Percentiles rank a stretch among this genome's conserved stretches.
phyloP scores from a whole-genome alignment of 2,329 filamentous ascomycete genomes.

The Pyrenophora teres region DNA sequence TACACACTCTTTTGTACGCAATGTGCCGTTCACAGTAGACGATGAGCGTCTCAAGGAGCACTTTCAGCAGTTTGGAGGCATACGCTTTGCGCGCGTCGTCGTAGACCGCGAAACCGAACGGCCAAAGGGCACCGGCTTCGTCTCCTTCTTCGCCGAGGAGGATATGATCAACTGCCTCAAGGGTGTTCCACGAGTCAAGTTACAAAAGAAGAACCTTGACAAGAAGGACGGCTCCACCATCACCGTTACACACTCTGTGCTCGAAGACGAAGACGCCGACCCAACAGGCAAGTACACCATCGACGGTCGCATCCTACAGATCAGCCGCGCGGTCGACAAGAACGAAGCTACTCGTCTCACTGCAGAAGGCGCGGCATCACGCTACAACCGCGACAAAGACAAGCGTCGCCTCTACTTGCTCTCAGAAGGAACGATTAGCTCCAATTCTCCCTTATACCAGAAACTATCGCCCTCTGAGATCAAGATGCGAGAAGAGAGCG shows the following conservation, averaged over 20 bases:
- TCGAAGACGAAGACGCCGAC: slow-evolving; percentile 85
- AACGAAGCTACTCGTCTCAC: slow-evolving; percentile 77
- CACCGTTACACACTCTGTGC: slow-evolving; percentile 67
- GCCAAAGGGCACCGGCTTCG: slow-evolving; percentile 90
- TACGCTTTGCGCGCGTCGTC: slow-evolving; percentile 90
- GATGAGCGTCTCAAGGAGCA: slow-evolving; percentile 83
- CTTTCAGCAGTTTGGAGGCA: slow-evolving; percentile 83
- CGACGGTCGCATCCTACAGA: slow-evolving; percentile 82
- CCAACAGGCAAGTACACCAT: slow-evolving; percentile 85
- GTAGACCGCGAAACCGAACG: slow-evolving; percentile 83
- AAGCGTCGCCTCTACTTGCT: slow-evolving; percentile 89
- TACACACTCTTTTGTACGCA: slow-evolving; percentile 92
- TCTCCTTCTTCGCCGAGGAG: slow-evolving; percentile 81
- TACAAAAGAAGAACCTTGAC: slow-evolving; percentile 44
- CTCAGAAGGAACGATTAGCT: slow-evolving; percentile 79
- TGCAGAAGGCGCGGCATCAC: slow-evolving; percentile 66
- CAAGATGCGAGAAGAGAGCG: slow-evolving; percentile 85
- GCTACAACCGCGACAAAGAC: slow-evolving; percentile 76
- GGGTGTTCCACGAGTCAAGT: slow-evolving; percentile 63
- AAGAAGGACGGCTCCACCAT: slow-evolving; percentile 45
- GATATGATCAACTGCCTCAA: slow-evolving; percentile 79
- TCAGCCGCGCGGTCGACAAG: slow-evolving; percentile 84
- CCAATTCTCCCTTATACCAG: slow-evolving; percentile 76
- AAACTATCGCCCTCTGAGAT: slow-evolving; percentile 78
- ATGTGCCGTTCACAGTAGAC: slow-evolving; percentile 85